Percentiles rank a stretch among this genome's conserved stretches.
Evolutionary conservation across 2,329 filamentous ascomycete species (phyloP).

Genomic region (Dothistroma septosporum): DNA sequence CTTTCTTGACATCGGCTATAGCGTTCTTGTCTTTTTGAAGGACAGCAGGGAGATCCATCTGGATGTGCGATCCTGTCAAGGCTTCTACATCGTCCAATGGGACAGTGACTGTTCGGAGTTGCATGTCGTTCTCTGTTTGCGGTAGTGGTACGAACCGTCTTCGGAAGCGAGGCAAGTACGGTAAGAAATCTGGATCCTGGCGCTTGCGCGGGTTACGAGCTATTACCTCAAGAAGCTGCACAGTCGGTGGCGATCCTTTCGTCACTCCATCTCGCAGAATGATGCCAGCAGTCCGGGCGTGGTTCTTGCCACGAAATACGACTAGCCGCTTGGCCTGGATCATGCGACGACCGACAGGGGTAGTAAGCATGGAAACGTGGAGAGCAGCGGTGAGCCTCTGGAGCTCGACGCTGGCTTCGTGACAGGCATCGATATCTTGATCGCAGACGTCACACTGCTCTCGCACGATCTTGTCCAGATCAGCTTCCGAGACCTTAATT

Average conservation of each 20-base stretch:
- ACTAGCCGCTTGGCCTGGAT: constrained; percentile 72
- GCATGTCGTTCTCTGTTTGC: constrained; percentile 62
- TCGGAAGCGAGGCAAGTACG: constrained; percentile 71
- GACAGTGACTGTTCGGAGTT: constrained; percentile 64
- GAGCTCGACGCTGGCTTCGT: constrained; percentile 76
- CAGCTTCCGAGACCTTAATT: constrained; percentile 85
- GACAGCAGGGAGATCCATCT: constrained; percentile 39
- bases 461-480: constrained; percentile 83
- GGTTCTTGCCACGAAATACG: constrained; percentile 73
- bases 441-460: constrained; percentile 81
- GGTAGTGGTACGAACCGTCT: constrained; percentile 65
- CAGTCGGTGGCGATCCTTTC: constrained; percentile 60
- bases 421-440: constrained; percentile 71
- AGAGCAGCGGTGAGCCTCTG: constrained; percentile 75
- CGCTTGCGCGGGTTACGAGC: constrained; percentile 59
- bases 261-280: constrained; percentile 71
- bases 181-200: constrained; percentile 78
- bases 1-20: constrained; percentile 59
- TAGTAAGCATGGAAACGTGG: constrained; percentile 69
- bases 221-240: constrained; percentile 76
- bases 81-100: constrained; percentile 77
- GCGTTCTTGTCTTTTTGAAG: constrained; percentile 45
- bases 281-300: constrained; percentile 75
- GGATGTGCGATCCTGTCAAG: constrained; percentile 63
- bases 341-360: constrained; percentile 76